Evolutionary conservation across 179 eudicot genomes (phyloP), one percentile per base, ranked within the genome.

Genomic region (Amaranthus tricolor): DNA sequence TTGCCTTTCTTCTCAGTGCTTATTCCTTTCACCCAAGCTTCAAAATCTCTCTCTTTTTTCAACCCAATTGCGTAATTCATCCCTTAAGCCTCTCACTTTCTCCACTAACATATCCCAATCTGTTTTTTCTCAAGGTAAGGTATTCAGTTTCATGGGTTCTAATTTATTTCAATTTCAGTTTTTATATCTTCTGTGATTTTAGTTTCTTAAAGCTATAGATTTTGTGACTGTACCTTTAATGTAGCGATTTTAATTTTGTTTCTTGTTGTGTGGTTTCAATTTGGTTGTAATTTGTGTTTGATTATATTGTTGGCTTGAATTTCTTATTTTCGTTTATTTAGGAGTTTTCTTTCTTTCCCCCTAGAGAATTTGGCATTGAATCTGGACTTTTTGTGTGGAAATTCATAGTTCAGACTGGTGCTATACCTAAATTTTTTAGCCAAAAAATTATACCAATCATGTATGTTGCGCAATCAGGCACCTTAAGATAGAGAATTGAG

Each of bases 41-140:
- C 76, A 62, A 17, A 51, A 68, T 13, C 80, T 85, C 66, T 82
- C 93, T 21, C 81, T 87, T 51, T 71, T 74, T 59, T 73, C 79
- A 6, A 9, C 83, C 45, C 52, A 17, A n/a, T 49, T 55, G 0
- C 76, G 82, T 7, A 62, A 68, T 79, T 55, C 82, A 7, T 67
- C 85, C 6, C 76, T 77, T 19, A 82, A 68, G 77, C 75, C 93
- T 20, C 91, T 91, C 69, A 69, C 91, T 70, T 86, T 83, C 76
- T 89, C 89, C 14, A 67, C 87, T 43, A 74, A 66, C 70, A 53
- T 85, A 13, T 85, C 88, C 14, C 80, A 59, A 13, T 73, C 81
- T 74, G 44, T 76, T 56, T 88, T 88, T 82, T 81, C 96, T 40
- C 78, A 76, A 75, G 96, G 96, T 91, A 85, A 43, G 16, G 50